Conservation (phyloP, 805 yeast species). For the Cyberlindnera euphorbiae region DNA sequence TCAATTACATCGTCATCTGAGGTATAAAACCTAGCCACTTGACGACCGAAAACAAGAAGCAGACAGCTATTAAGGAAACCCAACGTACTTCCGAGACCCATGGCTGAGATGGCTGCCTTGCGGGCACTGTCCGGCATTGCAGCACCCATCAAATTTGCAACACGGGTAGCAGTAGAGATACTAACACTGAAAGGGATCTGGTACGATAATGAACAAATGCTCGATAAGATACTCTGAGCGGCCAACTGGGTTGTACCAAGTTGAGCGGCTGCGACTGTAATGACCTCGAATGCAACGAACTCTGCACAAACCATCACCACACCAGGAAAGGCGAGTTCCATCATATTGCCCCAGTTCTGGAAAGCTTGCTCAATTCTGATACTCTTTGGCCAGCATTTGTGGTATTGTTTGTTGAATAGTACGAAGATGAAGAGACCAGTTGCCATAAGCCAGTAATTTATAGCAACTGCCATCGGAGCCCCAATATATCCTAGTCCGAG, state of each 20-base stretch:
- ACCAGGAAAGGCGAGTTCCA: constrained; percentile 62
- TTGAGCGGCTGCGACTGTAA: constrained; percentile 64
- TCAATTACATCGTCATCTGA: constrained; percentile 52
- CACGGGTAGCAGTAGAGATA: constrained; percentile 66
- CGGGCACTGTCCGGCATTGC: constrained; percentile 42
- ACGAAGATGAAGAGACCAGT: constrained; percentile 19
- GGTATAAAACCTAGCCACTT: constrained; percentile 56
- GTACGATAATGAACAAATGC: constrained; percentile 58
- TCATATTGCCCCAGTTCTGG: constrained; percentile 47
- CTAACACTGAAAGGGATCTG: constrained; percentile 71
- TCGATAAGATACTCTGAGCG: constrained; percentile 68
- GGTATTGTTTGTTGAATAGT: constrained; percentile 44
- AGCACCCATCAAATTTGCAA: constrained; percentile 69
- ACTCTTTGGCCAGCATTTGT: constrained; percentile 54
- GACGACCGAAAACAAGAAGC: constrained; percentile 43
- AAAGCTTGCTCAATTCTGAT: constrained; percentile 37
- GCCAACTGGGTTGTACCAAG: constrained; percentile 68
- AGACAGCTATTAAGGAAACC: constrained; percentile 42
- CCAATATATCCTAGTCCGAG: constrained; percentile 77
- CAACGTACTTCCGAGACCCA: constrained; percentile 35
- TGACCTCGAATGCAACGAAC: constrained; percentile 65
- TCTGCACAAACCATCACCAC: constrained; percentile 73
- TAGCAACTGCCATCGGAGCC: constrained; percentile 72
- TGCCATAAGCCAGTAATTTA: constrained; percentile 68
- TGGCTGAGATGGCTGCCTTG: constrained; percentile 28